phyloP scores from a whole-genome alignment of 306 rosid species.

The Crotalaria pallida region DNA sequence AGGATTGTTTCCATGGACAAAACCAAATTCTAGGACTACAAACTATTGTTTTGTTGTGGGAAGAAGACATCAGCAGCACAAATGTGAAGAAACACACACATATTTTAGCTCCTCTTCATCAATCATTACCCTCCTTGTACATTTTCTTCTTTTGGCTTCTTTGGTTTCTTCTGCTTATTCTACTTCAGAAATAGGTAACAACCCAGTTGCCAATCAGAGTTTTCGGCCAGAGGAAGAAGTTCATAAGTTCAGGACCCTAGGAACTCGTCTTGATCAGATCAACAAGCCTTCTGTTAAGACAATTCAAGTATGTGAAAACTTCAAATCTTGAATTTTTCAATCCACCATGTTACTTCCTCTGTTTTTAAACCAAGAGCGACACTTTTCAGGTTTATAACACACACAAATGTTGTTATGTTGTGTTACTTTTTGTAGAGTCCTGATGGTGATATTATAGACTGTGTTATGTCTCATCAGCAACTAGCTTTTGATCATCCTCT shows the following conservation, averaged over 20 bases:
- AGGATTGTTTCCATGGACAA: constrained; percentile 26
- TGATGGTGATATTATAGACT: constrained; percentile 84
- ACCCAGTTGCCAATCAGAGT: constrained; percentile 39
- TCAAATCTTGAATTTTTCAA: neutral
- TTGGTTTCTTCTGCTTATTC: constrained; percentile 40
- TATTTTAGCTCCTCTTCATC: constrained; percentile 37
- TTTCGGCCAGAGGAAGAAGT: constrained; percentile 45
- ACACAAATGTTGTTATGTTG: too few relatives aligned
- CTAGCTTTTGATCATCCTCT: constrained; percentile 88
- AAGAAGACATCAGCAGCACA: constrained; percentile 26
- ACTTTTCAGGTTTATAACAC: too few relatives aligned
- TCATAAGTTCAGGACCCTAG: constrained; percentile 36
- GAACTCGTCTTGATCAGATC: constrained; percentile 46
- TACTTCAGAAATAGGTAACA: neutral
- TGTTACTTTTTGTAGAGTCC: constrained; percentile 49
- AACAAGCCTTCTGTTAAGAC: constrained; percentile 68
- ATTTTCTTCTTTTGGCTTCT: constrained; percentile 42
- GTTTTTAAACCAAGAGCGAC: too few relatives aligned
- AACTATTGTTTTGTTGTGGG: constrained; percentile 21
- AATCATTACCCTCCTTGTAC: constrained; percentile 33
- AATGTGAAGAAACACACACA: constrained; percentile 33
- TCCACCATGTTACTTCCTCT: neutral
- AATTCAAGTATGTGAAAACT: constrained; percentile 42
- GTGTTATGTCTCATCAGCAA: constrained; percentile 62
- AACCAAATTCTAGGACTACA: constrained; percentile 10